phyloP scores from a whole-genome alignment of 73 alveolate genomes.

The Urostyla sp. region DNA sequence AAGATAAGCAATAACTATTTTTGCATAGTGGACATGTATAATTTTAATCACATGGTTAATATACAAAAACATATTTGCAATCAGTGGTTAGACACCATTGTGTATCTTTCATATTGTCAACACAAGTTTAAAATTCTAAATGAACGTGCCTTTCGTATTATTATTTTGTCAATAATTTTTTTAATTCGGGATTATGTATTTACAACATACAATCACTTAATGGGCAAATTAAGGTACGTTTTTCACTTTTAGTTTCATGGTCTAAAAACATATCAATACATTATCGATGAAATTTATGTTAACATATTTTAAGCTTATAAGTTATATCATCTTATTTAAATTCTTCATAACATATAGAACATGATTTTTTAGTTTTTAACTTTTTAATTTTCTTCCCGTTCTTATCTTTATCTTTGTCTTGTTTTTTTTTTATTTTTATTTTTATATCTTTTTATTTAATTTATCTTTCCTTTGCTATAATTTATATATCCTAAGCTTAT shows the following conservation, averaged over 20 bases:
- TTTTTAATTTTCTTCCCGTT: too few species aligned
- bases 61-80: constrained; percentile 64
- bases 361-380: too few species aligned
- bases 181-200: not conserved
- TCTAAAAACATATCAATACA: not conserved
- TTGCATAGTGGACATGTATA: constrained; percentile 67
- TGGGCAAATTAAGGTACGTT: not conserved
- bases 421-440: too few species aligned
- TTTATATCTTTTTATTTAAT: too few species aligned
- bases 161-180: not conserved
- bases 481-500: too few species aligned
- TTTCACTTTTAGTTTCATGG: not conserved
- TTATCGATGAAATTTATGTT: not conserved
- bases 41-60: constrained; percentile 45
- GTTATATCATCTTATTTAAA: too few species aligned
- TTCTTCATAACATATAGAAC: too few species aligned
- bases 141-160: not conserved
- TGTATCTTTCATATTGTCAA: constrained; percentile 10
- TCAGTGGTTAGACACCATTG: constrained; percentile 75
- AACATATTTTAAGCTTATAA: too few species aligned
- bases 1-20: constrained; percentile 69
- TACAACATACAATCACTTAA: not conserved
- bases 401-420: too few species aligned
- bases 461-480: too few species aligned
- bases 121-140: not conserved